phyloP scores from a whole-genome alignment of 1,284 basidiomycete species.

The Ceratobasidium sp. region DNA sequence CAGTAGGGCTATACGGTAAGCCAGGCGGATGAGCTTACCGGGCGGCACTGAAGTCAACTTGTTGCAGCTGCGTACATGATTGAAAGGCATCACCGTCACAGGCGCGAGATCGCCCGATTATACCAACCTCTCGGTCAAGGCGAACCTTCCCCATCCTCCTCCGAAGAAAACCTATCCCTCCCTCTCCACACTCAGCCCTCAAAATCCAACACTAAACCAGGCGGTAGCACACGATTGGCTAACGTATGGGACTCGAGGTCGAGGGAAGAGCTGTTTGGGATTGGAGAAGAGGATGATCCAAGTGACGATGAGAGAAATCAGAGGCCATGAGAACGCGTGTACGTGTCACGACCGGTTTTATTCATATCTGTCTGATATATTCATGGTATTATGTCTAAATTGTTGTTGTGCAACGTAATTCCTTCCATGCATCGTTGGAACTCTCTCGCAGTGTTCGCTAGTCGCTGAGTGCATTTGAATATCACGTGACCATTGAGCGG shows the following conservation, averaged over 20 bases:
- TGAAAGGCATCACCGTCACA: constrained; percentile 78
- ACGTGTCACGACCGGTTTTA: too few species aligned
- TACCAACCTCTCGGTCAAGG: constrained; percentile 72
- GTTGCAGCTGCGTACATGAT: constrained; percentile 63
- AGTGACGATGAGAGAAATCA: constrained; percentile 62
- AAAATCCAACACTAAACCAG: constrained; percentile 50
- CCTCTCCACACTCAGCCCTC: constrained; percentile 64
- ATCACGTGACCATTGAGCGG: too few species aligned
- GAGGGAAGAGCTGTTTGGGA: constrained; percentile 75
- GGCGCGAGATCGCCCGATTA: constrained; percentile 81
- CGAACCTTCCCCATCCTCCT: constrained; percentile 59
- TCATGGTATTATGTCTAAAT: too few species aligned
- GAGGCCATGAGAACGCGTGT: not conserved
- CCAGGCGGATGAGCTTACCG: not conserved
- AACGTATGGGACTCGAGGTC: constrained; percentile 79
- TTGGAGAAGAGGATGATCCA: constrained; percentile 67
- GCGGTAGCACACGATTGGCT: constrained; percentile 59
- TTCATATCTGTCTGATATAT: too few species aligned
- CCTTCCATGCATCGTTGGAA: too few species aligned
- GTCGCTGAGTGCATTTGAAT: too few species aligned
- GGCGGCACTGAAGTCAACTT: not conserved
- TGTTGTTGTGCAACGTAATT: too few species aligned
- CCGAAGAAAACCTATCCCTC: constrained; percentile 65
- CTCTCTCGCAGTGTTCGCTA: too few species aligned
- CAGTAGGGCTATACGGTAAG: constrained; percentile 74